Evolutionary conservation across 176 grass and related monocot genomes (phyloP), one percentile per base, ranked within the genome.

Genomic region (Luzula sylvatica): DNA sequence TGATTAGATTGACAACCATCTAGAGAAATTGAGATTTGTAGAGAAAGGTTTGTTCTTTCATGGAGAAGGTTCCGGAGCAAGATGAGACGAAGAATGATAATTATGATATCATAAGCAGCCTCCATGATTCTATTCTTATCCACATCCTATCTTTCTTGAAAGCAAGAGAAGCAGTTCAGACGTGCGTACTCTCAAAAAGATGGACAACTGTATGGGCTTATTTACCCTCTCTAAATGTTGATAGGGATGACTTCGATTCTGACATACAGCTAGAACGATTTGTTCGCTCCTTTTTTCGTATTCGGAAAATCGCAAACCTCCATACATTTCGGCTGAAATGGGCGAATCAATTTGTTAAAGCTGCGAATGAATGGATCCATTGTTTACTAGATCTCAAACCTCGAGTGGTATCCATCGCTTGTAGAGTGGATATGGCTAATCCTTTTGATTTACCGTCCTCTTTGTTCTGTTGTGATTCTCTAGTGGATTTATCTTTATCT

Each of bases 61-160:
- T 35, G 30, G 30, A 35, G 5, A 9, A 35, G 30, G 30, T 9
- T n/a, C n/a, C n/a, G n/a, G n/a, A n/a, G n/a, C n/a, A n/a, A n/a
- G n/a, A n/a, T n/a, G n/a, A n/a, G n/a, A n/a, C n/a, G n/a, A n/a
- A n/a, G n/a, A n/a, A n/a, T n/a, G n/a, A n/a, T 7, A 35, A 35
- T 35, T 0, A 38, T 12, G 55, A 57, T 16, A 39, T 15, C 18
- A 41, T 58, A 58, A 58, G 55, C 30, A 58, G 15, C 18, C 28
- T 58, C 9, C 16, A 28, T 6, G 26, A 58, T 38, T 6, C 28
- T 30, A 3, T 58, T 17, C 55, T 58, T 58, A 28, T 20, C 55
- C 55, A 20, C 9, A 58, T 57, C 16, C 16, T 58, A 28, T 58
- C 55, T 20, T 38, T 58, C 1, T n/a, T 58, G 55, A 38, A 58